These are phyloP conservation scores for Hymenotorrendiella dingleyae DNA, from an alignment of 2,329 filamentous ascomycete genomes.

Conservation along the genomic window DNA sequence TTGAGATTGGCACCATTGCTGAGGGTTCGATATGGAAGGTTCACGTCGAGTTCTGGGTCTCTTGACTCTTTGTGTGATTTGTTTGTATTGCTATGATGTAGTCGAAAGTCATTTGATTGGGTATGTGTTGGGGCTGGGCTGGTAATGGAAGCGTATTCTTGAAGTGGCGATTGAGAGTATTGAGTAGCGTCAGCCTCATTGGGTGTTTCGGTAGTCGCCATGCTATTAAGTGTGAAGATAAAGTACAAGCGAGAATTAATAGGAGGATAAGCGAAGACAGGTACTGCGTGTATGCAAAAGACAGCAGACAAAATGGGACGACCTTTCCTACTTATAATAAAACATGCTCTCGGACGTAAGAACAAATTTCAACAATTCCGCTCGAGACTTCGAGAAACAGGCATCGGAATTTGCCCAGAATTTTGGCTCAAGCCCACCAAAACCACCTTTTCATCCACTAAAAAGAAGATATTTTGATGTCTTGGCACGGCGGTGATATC, in stretches of 20 bases:
- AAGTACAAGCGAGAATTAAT: neutral
- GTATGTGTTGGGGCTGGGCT: conserved; percentile 7
- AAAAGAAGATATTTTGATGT: conserved; percentile 10
- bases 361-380: neutral
- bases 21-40: conserved; percentile 62
- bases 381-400: conserved; percentile 3
- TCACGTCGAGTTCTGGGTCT: conserved; percentile 36
- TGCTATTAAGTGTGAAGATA: neutral
- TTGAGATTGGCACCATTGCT: conserved; percentile 54
- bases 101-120: conserved; percentile 10
- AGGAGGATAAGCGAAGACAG: neutral
- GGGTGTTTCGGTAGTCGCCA: neutral
- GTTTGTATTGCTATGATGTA: conserved; percentile 13
- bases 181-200: neutral
- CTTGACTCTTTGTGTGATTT: conserved; percentile 23
- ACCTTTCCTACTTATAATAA: neutral
- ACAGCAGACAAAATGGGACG: neutral
- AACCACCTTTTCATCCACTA: conserved; percentile 8
- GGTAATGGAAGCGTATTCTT: conserved; percentile 4
- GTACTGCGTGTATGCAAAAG: neutral
- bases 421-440: conserved; percentile 6
- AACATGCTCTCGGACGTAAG: neutral
- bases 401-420: neutral
- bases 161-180: conserved; percentile 1
- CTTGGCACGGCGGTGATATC: conserved; percentile 21